These are phyloP conservation scores for Aspergillus asperescens DNA, from an alignment of 495 filamentous ascomycete genomes.

Conservation along the genomic window DNA sequence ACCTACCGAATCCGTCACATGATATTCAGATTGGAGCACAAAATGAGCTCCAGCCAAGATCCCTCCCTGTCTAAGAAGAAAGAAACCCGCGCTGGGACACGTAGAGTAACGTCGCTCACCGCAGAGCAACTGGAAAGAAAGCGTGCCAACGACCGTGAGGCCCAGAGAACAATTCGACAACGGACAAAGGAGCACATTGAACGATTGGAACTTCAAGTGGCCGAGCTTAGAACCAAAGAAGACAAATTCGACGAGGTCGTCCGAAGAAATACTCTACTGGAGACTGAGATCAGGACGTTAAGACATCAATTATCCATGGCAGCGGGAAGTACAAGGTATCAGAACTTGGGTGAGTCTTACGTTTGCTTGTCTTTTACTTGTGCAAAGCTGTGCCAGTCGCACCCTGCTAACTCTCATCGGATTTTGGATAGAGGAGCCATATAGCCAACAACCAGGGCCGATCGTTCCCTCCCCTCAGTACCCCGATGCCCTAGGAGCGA, in stretches of 20 bases:
- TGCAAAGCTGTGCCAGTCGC: background rate
- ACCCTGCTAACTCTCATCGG: background rate
- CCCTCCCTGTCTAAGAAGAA: conserved; percentile 25
- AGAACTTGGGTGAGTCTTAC: conserved; percentile 14
- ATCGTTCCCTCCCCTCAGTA: conserved; percentile 18
- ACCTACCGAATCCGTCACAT: conserved; percentile 2
- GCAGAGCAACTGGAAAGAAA: conserved; percentile 58
- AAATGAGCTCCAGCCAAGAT: conserved; percentile 19
- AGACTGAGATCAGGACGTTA: conserved; percentile 46
- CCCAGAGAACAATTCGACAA: conserved; percentile 57
- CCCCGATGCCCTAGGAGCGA: conserved; percentile 14
- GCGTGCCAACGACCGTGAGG: conserved; percentile 59
- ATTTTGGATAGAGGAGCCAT: conserved; percentile 14
- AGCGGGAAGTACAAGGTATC: conserved; percentile 16
- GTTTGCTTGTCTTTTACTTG: background rate
- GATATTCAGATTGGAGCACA: conserved; percentile 6
- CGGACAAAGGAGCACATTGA: conserved; percentile 57
- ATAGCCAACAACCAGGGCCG: conserved; percentile 11
- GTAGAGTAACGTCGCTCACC: conserved; percentile 54
- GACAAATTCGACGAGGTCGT: conserved; percentile 47
- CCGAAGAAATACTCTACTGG: conserved; percentile 49
- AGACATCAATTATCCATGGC: conserved; percentile 35
- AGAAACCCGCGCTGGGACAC: conserved; percentile 53
- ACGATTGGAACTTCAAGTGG: conserved; percentile 45
- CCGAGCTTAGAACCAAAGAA: conserved; percentile 42